Evolutionary conservation across 345 rosid species (phyloP).

Genomic region (Cardamine occulta): DNA sequence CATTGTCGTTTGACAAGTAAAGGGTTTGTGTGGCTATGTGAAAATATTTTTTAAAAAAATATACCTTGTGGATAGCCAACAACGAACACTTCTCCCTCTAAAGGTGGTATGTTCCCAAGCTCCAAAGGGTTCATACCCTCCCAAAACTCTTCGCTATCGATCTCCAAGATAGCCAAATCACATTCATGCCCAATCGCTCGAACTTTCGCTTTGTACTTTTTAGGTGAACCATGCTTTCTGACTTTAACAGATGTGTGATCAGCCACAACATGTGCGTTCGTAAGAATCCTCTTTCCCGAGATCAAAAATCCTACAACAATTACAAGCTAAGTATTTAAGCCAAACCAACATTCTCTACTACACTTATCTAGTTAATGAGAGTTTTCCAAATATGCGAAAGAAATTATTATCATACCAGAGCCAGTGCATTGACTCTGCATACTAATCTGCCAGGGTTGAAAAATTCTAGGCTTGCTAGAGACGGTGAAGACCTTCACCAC

Average conservation of each 20-base stretch:
- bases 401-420: conserved; percentile 53
- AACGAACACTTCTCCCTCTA: background rate
- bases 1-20: no score
- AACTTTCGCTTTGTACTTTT: conserved; percentile 59
- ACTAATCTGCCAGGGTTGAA: conserved; percentile 75
- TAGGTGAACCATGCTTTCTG: conserved; percentile 68
- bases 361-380: background rate
- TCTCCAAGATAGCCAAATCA: conserved; percentile 71
- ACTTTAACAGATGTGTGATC: conserved; percentile 70
- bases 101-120: conserved; percentile 62
- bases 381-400: background rate
- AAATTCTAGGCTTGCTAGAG: conserved; percentile 61
- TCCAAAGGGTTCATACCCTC: conserved; percentile 56
- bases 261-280: conserved; percentile 84
- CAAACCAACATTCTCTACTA: background rate
- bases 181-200: conserved; percentile 75
- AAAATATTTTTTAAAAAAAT: no score
- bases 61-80: no score
- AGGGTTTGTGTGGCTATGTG: no score
- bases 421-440: conserved; percentile 66
- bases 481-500: conserved; percentile 59
- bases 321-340: background rate
- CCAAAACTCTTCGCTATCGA: conserved; percentile 45
- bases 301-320: conserved; percentile 40
- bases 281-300: conserved; percentile 60